phyloP scores from a whole-genome alignment of 2,329 filamentous ascomycete species.

The Ophidiomyces ophidiicola region DNA sequence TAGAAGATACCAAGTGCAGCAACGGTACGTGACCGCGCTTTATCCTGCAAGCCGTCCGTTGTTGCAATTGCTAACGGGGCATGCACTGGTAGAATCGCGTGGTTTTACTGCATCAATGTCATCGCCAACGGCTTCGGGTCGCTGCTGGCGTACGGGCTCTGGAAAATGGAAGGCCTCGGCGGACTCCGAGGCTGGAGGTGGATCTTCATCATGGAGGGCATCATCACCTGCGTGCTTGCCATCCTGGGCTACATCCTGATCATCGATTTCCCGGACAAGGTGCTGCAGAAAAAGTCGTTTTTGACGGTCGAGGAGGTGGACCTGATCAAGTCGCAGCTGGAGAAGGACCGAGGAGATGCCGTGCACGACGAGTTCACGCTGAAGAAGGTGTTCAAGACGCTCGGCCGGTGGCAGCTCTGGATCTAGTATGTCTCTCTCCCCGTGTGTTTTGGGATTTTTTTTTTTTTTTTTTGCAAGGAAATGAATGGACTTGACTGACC shows the following conservation, averaged over 20 bases:
- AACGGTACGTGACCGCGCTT: slow-evolving; percentile 21
- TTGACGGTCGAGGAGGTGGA: slow-evolving; percentile 31
- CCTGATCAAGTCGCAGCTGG: slow-evolving; percentile 40
- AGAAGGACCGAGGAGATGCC: slow-evolving; percentile 42
- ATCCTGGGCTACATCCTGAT: slow-evolving; percentile 23
- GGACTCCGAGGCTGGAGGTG: slow-evolving; percentile 42
- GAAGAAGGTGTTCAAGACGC: slow-evolving; percentile 24
- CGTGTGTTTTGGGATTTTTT: background rate
- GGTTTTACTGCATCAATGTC: slow-evolving; percentile 40
- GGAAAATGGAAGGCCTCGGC: slow-evolving; percentile 32
- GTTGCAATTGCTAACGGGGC: background rate
- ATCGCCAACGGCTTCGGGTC: slow-evolving; percentile 38
- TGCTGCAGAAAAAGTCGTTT: slow-evolving; percentile 22
- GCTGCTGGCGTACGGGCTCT: slow-evolving; percentile 34
- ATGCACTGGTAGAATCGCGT: slow-evolving; percentile 23
- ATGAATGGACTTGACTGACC: too few species aligned
- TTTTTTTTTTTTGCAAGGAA: slow-evolving; percentile 6
- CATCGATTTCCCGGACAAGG: slow-evolving; percentile 26
- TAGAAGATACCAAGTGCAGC: slow-evolving; percentile 24
- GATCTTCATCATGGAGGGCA: slow-evolving; percentile 43
- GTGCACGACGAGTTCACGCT: slow-evolving; percentile 37
- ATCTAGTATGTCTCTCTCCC: slow-evolving; percentile 8
- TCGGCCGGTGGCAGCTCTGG: slow-evolving; percentile 11
- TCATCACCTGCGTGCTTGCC: slow-evolving; percentile 19
- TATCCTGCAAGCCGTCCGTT: slow-evolving; percentile 9